Base-by-base conservation (phyloP, 2,329 filamentous ascomycete species). In the Chalaropsis thielavioides region DNA sequence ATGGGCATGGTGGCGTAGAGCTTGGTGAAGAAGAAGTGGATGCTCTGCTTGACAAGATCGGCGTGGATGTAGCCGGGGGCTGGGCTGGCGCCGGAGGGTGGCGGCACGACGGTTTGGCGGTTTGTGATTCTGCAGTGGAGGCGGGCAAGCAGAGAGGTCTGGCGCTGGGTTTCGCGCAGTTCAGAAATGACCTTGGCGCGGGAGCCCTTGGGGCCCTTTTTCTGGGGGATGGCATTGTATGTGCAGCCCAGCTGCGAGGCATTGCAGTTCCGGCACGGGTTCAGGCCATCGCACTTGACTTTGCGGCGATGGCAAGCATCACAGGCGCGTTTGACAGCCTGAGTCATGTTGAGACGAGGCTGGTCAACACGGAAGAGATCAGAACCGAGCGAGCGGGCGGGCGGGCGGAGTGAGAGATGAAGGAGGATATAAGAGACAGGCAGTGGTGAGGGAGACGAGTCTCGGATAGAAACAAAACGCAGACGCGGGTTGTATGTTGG, bases 151-250 rank as follows among this genome's bases (percentile, higher is more conserved):
- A 86, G 79, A 67, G 82, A 85, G 19, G 83, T 84, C 72, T 86
- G 83, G 69, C 84, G 81, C 71, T 89, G 86, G 0, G 79, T 86
- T 71, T 86, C 84, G 69, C 87, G 81, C 67, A 90, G 73, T 71
- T 89, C 86, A 71, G 85, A 88, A 73, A 90, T 87, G 66, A 90
- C 85, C 74, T 89, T 90, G 62, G 87, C 87, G 67, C 86, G 78
- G 40, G 84, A 87, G 69, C 87, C 86, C 74, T 89, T 89, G 54
- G 86, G 87, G 1, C 87, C 87, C 73, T 89, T 89, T 76, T 89
- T 89, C 75, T 88, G 86, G 1, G 86, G 86, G 43, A 89, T 83
- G 41, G 85, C 84, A 75, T 88, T 85, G 79, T 89, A 90, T 38
- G 86, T 89, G 77, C 87, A 90, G 13, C 80, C 78, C 19, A 89